Base-by-base conservation (phyloP, 2,329 filamentous ascomycete genomes). In the Fusarium ambrosium region DNA sequence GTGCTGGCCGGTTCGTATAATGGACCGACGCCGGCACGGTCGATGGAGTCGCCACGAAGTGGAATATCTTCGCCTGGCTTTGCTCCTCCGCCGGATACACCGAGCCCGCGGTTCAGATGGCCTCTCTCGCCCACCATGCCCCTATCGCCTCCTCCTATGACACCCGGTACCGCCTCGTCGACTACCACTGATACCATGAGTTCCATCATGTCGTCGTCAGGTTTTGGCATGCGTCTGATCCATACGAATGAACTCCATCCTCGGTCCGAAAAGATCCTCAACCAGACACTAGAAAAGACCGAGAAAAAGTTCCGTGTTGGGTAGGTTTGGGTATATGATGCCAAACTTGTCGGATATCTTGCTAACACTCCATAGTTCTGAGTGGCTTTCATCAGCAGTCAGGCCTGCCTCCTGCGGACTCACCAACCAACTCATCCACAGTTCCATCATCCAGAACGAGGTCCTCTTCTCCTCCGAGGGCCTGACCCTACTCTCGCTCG, bases 401-500 rank as follows among this genome's bases (percentile, higher is more conserved):
- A 83, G 83, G 4, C 82, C 87, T 3, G 80, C 85, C 3, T 79
- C 82, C 0, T 86, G 85, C 51, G 85, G 86, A 24, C 81, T 90
- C 8, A 87, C 87, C 4, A 82, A 83, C 45, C 86, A 89, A 61
- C 84, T 93, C 18, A 84, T 92, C 58, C 85, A 86, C 64, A 86
- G 87, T 66, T 92, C 90, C 32, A 83, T 91, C 29, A 78, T 82
- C 45, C 91, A 93, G 75, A 90, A 92, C 78, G 89, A 91, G 68
- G 81, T 90, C 27, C 84, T 93, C 63, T 92, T 91, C 84, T 87
- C 87, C 2, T 87, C 89, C 2, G 87, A 89, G 29, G 89, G 90
- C 20, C 84, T 93, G 13, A 91, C 87, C 0, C 82, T 93, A 9
- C 80, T 92, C 16, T 86, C 89, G 0, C 85, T 92, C 13, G 91